Percentiles rank a stretch among this genome's conserved stretches.
These are phyloP conservation scores for Didymella sp. DNA, from an alignment of 2,329 filamentous ascomycete genomes.

Conservation along the genomic window DNA sequence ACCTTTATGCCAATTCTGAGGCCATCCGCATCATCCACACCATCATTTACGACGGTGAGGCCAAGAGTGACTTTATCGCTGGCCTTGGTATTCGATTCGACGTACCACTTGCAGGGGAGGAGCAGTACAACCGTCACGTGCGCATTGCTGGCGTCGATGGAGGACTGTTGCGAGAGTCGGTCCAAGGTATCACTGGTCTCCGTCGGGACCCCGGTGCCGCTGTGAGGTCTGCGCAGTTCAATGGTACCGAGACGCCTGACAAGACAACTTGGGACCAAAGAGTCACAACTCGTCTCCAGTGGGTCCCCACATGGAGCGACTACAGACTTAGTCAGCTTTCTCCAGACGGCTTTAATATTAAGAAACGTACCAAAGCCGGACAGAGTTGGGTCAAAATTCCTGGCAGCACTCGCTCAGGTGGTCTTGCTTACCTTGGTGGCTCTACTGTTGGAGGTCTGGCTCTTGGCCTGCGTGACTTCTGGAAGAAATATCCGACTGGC, in stretches of 20 bases:
- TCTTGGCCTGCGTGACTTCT: conserved; percentile 66
- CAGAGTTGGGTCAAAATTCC: conserved; percentile 66
- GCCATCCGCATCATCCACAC: conserved; percentile 63
- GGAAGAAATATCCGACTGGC: conserved; percentile 67
- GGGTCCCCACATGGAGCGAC: conserved; percentile 66
- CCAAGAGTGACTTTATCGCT: conserved; percentile 59
- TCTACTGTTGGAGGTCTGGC: conserved; percentile 65
- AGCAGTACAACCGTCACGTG: conserved; percentile 66
- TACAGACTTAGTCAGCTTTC: conserved; percentile 65
- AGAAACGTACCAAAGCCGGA: conserved; percentile 65
- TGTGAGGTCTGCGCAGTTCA: conserved; percentile 60
- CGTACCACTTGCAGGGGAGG: conserved; percentile 61
- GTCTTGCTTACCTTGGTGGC: conserved; percentile 66
- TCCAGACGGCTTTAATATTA: conserved; percentile 65
- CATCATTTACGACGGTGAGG: conserved; percentile 62
- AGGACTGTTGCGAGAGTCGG: conserved; percentile 64
- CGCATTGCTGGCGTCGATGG: conserved; percentile 63
- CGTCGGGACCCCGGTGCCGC: conserved; percentile 61
- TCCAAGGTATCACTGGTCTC: conserved; percentile 67
- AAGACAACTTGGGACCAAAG: conserved; percentile 57
- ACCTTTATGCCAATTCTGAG: conserved; percentile 65
- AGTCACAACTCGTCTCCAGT: conserved; percentile 58
- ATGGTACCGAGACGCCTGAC: conserved; percentile 56
- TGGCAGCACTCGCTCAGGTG: conserved; percentile 62
- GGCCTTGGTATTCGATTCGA: conserved; percentile 64